These are phyloP conservation scores for Sugiyamaella smithiae DNA, from an alignment of 805 yeast species.

Conservation along the genomic window DNA sequence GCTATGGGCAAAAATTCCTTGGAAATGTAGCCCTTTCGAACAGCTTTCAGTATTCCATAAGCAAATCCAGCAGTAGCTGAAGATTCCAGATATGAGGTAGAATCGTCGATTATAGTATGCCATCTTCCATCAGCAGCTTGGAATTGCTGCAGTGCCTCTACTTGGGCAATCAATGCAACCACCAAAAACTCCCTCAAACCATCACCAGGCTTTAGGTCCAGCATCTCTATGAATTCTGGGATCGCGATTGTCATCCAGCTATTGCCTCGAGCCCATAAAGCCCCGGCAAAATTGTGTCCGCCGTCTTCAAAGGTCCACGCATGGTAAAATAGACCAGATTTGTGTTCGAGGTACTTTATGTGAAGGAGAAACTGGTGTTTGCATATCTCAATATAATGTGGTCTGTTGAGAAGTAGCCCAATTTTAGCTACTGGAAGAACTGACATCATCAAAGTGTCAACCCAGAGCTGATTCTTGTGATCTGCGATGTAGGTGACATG, in stretches of 20 bases:
- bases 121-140: conserved; percentile 37
- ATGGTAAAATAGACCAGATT: conserved; percentile 37
- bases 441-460: conserved; percentile 37
- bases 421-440: conserved; percentile 39
- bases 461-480: conserved; percentile 31
- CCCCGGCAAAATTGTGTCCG: conserved; percentile 21
- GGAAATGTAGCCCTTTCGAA: conserved; percentile 32
- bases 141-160: conserved; percentile 27
- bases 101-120: conserved; percentile 37
- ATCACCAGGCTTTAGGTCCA: conserved; percentile 32
- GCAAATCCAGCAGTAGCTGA: conserved; percentile 41
- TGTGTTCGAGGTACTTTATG: conserved; percentile 34
- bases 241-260: conserved; percentile 40
- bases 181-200: conserved; percentile 31
- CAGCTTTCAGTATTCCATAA: conserved; percentile 36
- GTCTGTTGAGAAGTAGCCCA: conserved; percentile 30
- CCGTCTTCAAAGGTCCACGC: conserved; percentile 29
- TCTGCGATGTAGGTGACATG: conserved; percentile 36
- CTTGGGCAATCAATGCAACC: conserved; percentile 36
- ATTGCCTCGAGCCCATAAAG: conserved; percentile 40
- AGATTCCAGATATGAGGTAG: conserved; percentile 33
- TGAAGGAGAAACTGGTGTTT: conserved; percentile 37
- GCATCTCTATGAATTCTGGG: conserved; percentile 37
- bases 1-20: conserved; percentile 31
- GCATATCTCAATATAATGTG: conserved; percentile 37